phyloP scores from a whole-genome alignment of 2,329 filamentous ascomycete species.

The Aspergillus sp. region DNA sequence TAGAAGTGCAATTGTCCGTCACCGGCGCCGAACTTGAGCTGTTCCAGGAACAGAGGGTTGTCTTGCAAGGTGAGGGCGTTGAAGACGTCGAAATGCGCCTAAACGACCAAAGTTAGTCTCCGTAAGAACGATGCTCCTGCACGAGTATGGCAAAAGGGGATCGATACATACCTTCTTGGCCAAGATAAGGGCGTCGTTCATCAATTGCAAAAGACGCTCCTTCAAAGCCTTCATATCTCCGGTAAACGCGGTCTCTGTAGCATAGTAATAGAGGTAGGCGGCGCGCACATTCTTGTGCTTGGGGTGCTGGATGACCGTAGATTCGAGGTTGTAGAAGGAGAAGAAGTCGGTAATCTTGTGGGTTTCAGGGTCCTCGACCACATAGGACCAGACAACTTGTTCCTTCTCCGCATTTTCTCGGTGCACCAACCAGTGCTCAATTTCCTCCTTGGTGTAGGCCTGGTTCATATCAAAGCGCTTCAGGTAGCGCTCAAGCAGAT shows the following conservation, averaged over 20 bases:
- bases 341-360: conserved; percentile 93
- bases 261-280: conserved; percentile 98
- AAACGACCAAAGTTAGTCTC: conserved; percentile 1
- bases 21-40: conserved; percentile 91
- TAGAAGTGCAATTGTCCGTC: conserved; percentile 97
- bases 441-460: conserved; percentile 74
- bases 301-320: conserved; percentile 79
- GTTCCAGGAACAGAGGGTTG: conserved; percentile 87
- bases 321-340: conserved; percentile 94
- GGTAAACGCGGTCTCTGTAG: conserved; percentile 72
- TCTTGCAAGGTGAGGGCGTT: conserved; percentile 93
- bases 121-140: neutral
- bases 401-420: conserved; percentile 64
- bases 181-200: conserved; percentile 82
- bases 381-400: conserved; percentile 90
- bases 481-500: conserved; percentile 74
- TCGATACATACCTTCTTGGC: conserved; percentile 66
- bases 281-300: conserved; percentile 80
- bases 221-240: conserved; percentile 62
- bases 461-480: conserved; percentile 80
- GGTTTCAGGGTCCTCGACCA: conserved; percentile 71
- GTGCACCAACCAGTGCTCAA: conserved; percentile 83
- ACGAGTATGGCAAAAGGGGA: neutral
- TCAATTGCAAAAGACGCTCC: conserved; percentile 73
- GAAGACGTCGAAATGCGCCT: conserved; percentile 88